Evolutionary conservation across 768 basidiomycete species (phyloP), one percentile per base, ranked within the genome.

Genomic region (Porpolomopsis calyptriformis): DNA sequence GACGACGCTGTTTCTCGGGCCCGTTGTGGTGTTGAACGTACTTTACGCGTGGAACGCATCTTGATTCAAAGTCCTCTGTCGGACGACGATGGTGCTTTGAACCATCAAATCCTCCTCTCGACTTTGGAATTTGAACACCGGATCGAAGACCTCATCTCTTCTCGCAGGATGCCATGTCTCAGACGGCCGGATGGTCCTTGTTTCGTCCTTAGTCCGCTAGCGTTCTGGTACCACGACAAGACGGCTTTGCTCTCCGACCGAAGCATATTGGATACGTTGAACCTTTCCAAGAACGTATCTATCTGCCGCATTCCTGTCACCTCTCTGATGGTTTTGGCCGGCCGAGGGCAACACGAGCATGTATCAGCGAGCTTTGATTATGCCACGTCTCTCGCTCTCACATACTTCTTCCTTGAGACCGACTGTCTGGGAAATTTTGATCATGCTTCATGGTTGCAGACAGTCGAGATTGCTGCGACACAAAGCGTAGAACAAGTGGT

Each of bases 341-440:
- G 84, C 16, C 70, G 83, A 47, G 78, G 75, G 19, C 67, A 67
- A 12, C 69, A 67, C 40, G 76, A 81, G 44, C 72, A 71, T 39
- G 61, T 62, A n/a, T 58, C 63, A 26, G 63, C 67, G n/a, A 68
- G 69, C 47, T 70, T 79, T 41, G 80, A 83, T 55, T 74, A 70
- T 49, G 82, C 85, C 39, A 74, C 69, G 43, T 85, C 79, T 56
- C 72, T 91, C 16, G 85, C 80, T 12, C 68, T 90, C 48, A 88
- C 86, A 0, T 91, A 86, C 60, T 80, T 88, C 64, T 88, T 92
- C 57, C 78, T 76, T 2, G 82, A 87, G 52, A 73, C 69, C 12
- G 78, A 83, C 52, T 90, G 87, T 62, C 62, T 80, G 51, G 71
- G 72, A 33, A 72, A 70, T 45, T 60, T 67, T 10, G 81, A 81